phyloP scores from a whole-genome alignment of 2,329 filamentous ascomycete species.

The Fusarium udum region DNA sequence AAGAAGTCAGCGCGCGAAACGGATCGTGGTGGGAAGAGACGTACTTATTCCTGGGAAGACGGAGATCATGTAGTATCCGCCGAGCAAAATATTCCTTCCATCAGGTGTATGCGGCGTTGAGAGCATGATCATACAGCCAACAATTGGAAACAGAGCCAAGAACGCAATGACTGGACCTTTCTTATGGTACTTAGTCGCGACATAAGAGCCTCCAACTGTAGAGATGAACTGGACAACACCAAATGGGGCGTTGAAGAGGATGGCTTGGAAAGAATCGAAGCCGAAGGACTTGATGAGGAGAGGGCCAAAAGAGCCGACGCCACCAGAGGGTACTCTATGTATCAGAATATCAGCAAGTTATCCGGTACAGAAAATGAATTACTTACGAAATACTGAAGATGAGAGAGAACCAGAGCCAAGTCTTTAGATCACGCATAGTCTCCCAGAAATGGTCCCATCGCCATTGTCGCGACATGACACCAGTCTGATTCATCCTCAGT shows the following conservation, averaged over 20 bases:
- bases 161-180: slow-evolving; percentile 69
- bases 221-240: slow-evolving; percentile 68
- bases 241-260: slow-evolving; percentile 70
- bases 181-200: slow-evolving; percentile 62
- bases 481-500: slow-evolving; percentile 60
- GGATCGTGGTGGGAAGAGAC: accelerated
- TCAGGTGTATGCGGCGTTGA: slow-evolving; percentile 55
- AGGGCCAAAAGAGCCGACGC: slow-evolving; percentile 67
- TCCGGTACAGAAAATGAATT: accelerated
- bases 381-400: slow-evolving; percentile 63
- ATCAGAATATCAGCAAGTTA: not conserved
- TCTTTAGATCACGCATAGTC: slow-evolving; percentile 52
- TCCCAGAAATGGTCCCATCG: slow-evolving; percentile 55
- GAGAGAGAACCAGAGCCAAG: slow-evolving; percentile 54
- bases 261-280: slow-evolving; percentile 64
- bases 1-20: accelerated
- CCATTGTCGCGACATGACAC: slow-evolving; percentile 52
- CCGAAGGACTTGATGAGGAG: slow-evolving; percentile 68
- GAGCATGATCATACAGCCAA: slow-evolving; percentile 61
- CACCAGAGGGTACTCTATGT: slow-evolving; percentile 61
- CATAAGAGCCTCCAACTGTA: slow-evolving; percentile 65
- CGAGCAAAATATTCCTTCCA: slow-evolving; percentile 55
- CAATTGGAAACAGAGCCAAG: slow-evolving; percentile 61
- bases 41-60: slow-evolving; percentile 61
- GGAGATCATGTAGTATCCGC: slow-evolving; percentile 68